Evolutionary conservation across 139 green algal species (phyloP), one percentile per base, ranked within the genome.

Genomic region (Microglena sp.): DNA sequence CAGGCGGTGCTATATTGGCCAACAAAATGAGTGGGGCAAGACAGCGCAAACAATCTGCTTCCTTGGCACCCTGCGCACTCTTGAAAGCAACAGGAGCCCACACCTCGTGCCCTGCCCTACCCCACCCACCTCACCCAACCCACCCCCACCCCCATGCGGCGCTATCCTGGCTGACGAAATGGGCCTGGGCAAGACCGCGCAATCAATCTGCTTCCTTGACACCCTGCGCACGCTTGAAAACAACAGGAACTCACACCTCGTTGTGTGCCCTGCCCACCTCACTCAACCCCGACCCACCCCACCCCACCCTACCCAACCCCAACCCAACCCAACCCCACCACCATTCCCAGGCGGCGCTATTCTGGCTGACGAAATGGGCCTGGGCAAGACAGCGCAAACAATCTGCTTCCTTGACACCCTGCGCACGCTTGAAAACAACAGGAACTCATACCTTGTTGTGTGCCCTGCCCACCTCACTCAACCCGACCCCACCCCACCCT

Each of bases 81-180:
- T 58, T 35, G 15, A 15, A 3, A n/a, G n/a, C n/a, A n/a, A n/a
- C n/a, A n/a, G n/a, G n/a, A 28, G 43, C 29, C 94, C 94, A 7
- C 94, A 99, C 82, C 84, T 99, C 77, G 82, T 98, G 28, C 85
- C 96, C 50, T 91, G 92, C 57, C 93, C 93, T 31, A 95, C 97
- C n/a, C n/a, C n/a, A n/a, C n/a, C n/a, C n/a, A n/a, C n/a, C n/a
- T n/a, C n/a, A n/a, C n/a, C n/a, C n/a, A n/a, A n/a, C n/a, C n/a
- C n/a, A n/a, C n/a, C n/a, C n/a, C n/a, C n/a, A n/a, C n/a, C n/a
- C n/a, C n/a, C n/a, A n/a, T n/a, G n/a, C n/a, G n/a, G n/a, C 46
- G 35, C 80, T 57, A 97, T 97, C 57, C 69, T 96, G 57, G 90
- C 87, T 11, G 90, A 97, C 60, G 88, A 95, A 68, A 94, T 92